phyloP scores from a whole-genome alignment of 1,139 yeast genomes.

The Protomyces lactucae-debilis region DNA sequence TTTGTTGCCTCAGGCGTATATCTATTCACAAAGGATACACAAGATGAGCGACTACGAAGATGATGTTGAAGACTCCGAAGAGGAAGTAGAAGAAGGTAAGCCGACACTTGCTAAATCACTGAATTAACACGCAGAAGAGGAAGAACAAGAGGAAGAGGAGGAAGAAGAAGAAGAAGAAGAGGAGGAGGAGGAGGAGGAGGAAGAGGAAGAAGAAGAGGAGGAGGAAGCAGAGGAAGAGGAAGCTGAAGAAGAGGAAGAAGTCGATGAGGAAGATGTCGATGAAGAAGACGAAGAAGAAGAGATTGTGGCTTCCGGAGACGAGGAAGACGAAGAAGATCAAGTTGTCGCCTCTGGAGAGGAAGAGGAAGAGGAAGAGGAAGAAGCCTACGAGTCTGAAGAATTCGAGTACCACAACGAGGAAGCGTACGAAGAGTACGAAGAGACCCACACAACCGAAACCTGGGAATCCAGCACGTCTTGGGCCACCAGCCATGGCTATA shows the following conservation, averaged over 20 bases:
- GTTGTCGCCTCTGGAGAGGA: background rate
- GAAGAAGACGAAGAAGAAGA: background rate
- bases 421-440: background rate
- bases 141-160: background rate
- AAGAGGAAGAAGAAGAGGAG: background rate
- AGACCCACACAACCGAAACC: background rate
- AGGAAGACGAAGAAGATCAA: background rate
- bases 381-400: background rate
- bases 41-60: constrained; percentile 1
- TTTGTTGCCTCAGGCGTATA: no score
- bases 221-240: background rate
- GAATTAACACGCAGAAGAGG: background rate
- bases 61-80: background rate
- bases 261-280: background rate
- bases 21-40: background rate
- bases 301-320: background rate
- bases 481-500: background rate
- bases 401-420: background rate
- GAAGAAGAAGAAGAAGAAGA: background rate
- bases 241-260: background rate
- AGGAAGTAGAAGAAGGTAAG: background rate
- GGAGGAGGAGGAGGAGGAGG: background rate
- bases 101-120: background rate
- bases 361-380: background rate
- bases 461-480: background rate